These are phyloP conservation scores for Parietaria judaica DNA, from an alignment of 306 rosid genomes.

Conservation along the genomic window DNA sequence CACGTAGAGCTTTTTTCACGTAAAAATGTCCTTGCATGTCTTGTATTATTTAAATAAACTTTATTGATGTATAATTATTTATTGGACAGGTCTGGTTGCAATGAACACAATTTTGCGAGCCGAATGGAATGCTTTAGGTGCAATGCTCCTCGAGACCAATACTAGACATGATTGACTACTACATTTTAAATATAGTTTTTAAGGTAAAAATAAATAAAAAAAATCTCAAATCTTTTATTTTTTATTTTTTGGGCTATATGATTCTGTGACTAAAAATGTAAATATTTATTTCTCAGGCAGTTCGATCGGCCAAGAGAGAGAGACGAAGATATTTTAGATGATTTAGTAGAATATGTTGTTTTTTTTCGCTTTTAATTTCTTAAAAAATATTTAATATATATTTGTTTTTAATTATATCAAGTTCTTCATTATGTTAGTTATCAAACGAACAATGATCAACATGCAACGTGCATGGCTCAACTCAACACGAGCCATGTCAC, in stretches of 20 bases:
- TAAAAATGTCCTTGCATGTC: neutral
- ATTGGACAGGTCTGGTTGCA: conserved; percentile 70
- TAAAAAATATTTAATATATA: conserved; percentile 7
- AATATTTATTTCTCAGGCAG: conserved; percentile 28
- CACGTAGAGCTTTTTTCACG: neutral
- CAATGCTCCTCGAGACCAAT: conserved; percentile 88
- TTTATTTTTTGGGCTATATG: neutral
- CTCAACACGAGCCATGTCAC: conserved; percentile 12
- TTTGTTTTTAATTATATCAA: conserved; percentile 21
- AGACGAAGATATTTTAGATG: neutral
- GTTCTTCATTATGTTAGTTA: conserved; percentile 10
- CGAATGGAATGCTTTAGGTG: conserved; percentile 94
- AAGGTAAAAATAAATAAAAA: conserved; percentile 1
- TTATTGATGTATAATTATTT: neutral
- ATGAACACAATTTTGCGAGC: conserved; percentile 97
- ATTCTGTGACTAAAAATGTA: too few relatives aligned
- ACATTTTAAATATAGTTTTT: conserved; percentile 18
- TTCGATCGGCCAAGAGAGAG: conserved; percentile 23
- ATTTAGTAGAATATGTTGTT: conserved; percentile 6
- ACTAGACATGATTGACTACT: conserved; percentile 9
- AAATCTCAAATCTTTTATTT: neutral
- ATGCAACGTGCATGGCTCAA: conserved; percentile 13
- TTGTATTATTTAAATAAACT: neutral
- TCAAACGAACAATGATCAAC: neutral
- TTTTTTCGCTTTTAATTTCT: conserved; percentile 12